Evolutionary conservation across 2,329 filamentous ascomycete species (phyloP).

Genomic region (Pyrenophora graminea): DNA sequence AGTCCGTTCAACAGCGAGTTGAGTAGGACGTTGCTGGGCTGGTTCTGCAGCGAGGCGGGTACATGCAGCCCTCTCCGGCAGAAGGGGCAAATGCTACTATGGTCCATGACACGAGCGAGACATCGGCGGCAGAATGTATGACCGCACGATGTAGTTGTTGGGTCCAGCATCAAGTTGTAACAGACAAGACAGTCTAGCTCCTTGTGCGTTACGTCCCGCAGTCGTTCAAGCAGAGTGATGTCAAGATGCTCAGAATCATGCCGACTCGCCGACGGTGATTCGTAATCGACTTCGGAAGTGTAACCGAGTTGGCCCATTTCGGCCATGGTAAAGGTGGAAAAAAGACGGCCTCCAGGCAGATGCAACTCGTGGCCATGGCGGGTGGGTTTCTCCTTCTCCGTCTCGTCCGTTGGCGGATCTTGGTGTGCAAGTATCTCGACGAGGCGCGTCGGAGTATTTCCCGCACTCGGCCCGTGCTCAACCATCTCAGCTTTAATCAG

Average conservation of each 20-base stretch:
- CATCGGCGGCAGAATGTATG: slow-evolving; percentile 88
- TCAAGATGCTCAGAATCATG: slow-evolving; percentile 53
- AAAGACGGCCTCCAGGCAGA: slow-evolving; percentile 62
- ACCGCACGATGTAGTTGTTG: slow-evolving; percentile 81
- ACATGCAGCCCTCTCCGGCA: slow-evolving; percentile 70
- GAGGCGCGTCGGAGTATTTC: slow-evolving; percentile 46
- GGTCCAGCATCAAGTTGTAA: slow-evolving; percentile 79
- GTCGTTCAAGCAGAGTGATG: slow-evolving; percentile 55
- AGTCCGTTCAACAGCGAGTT: slow-evolving; percentile 66
- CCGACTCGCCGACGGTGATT: slow-evolving; percentile 40
- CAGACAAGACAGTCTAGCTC: slow-evolving; percentile 91
- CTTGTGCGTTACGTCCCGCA: slow-evolving; percentile 65
- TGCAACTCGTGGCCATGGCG: slow-evolving; percentile 46
- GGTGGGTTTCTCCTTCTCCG: slow-evolving; percentile 37
- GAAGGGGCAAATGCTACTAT: slow-evolving; percentile 77
- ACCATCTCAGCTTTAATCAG: slow-evolving; percentile 56
- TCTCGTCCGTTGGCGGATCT: slow-evolving; percentile 44
- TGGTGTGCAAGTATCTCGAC: slow-evolving; percentile 48
- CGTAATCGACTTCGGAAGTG: slow-evolving; percentile 60
- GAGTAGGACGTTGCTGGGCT: slow-evolving; percentile 66
- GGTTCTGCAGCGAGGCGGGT: slow-evolving; percentile 53
- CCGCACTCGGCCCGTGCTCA: slow-evolving; percentile 39
- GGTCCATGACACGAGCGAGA: slow-evolving; percentile 74
- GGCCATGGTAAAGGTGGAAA: slow-evolving; percentile 69
- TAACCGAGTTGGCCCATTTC: slow-evolving; percentile 63